These are phyloP conservation scores for Agaricus subrufescens DNA, from an alignment of 768 basidiomycete species.

Conservation along the genomic window DNA sequence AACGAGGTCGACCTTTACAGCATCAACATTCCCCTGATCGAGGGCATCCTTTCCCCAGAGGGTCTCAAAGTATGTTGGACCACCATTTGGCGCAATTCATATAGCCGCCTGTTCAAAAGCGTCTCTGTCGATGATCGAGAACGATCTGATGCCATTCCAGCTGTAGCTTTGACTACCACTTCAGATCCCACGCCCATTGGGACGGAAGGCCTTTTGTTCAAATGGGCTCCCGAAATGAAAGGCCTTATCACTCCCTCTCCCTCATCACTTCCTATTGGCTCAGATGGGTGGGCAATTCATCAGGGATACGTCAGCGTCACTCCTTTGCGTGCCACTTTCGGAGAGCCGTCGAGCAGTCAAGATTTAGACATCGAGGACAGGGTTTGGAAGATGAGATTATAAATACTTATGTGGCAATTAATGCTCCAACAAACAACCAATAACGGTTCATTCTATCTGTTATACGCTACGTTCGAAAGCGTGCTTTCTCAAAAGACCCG, in stretches of 20 bases:
- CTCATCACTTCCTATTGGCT: slow-evolving; percentile 63
- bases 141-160: slow-evolving; percentile 20
- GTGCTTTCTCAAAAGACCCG: too few species aligned
- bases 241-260: slow-evolving; percentile 57
- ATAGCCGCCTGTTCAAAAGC: slow-evolving; percentile 73
- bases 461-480: too few species aligned
- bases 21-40: slow-evolving; percentile 83
- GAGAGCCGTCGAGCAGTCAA: slow-evolving; percentile 42
- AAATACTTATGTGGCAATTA: slow-evolving; percentile 9
- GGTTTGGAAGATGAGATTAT: slow-evolving; percentile 58
- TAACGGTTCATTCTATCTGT: too few species aligned
- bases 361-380: slow-evolving; percentile 32
- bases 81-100: slow-evolving; percentile 79
- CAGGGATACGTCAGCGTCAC: slow-evolving; percentile 73
- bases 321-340: slow-evolving; percentile 71
- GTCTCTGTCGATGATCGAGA: slow-evolving; percentile 21
- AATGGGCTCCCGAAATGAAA: slow-evolving; percentile 67
- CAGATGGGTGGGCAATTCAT: slow-evolving; percentile 78
- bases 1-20: slow-evolving; percentile 80
- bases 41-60: slow-evolving; percentile 51
- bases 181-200: slow-evolving; percentile 15
- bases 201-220: slow-evolving; percentile 53
- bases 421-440: too few species aligned
- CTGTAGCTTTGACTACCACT: slow-evolving; percentile 12
- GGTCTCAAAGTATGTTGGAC: slow-evolving; percentile 78